phyloP scores from a whole-genome alignment of 2,329 filamentous ascomycete genomes.

The Tolypocladium ophioglossoides region DNA sequence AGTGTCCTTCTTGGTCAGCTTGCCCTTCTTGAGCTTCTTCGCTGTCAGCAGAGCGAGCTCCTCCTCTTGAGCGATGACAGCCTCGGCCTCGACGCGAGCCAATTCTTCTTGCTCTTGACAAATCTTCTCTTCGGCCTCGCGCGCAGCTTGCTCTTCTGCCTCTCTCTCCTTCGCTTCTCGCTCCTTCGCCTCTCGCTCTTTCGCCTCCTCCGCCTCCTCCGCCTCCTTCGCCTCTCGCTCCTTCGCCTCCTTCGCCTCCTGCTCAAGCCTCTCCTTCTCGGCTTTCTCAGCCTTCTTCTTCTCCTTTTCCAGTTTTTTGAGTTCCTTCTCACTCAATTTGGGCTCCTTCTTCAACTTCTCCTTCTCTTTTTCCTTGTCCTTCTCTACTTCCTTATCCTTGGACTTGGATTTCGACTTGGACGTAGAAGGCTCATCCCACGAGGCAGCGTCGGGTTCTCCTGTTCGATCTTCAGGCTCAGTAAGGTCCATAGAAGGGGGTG shows the following conservation, averaged over 20 bases:
- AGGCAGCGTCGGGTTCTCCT: conserved; percentile 24
- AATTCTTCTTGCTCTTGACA: conserved; percentile 16
- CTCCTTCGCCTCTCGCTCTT: conserved; percentile 17
- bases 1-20: conserved; percentile 32
- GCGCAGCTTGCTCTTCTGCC: conserved; percentile 19
- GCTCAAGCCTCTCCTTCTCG: conserved; percentile 20
- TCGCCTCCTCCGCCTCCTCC: conserved; percentile 3
- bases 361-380: conserved; percentile 26
- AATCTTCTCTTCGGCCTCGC: conserved; percentile 19
- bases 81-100: conserved; percentile 11
- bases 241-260: conserved; percentile 14
- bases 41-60: conserved; percentile 30
- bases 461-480: conserved; percentile 23
- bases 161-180: conserved; percentile 19
- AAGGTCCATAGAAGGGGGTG: conserved; percentile 35
- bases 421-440: conserved; percentile 23
- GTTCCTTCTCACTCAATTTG: conserved; percentile 38
- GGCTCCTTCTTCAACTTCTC: conserved; percentile 25
- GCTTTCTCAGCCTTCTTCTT: conserved; percentile 31
- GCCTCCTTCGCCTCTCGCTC: conserved; percentile 14
- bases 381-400: conserved; percentile 24
- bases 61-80: conserved; percentile 16
- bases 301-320: conserved; percentile 39
- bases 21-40: conserved; percentile 40
- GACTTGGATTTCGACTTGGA: conserved; percentile 26